phyloP scores from a whole-genome alignment of 2,329 filamentous ascomycete species.

The Aureobasidium sp. region DNA sequence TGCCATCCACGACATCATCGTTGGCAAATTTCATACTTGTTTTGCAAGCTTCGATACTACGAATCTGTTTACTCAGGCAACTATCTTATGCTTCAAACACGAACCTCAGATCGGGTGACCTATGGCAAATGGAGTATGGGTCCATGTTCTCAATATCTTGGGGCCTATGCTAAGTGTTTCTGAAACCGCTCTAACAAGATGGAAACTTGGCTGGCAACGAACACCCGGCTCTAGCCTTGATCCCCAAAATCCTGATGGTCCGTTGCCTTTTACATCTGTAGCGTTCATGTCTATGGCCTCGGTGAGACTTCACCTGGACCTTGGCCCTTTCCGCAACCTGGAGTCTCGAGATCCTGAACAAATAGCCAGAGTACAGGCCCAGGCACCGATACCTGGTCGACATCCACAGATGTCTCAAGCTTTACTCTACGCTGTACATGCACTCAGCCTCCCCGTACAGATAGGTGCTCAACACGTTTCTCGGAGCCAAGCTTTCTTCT shows the following conservation, averaged over 20 bases:
- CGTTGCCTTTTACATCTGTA: conserved; percentile 38
- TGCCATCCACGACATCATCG: too few species aligned
- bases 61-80: too few species aligned
- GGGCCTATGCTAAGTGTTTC: too few species aligned
- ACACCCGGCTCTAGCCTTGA: conserved; percentile 31
- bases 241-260: conserved; percentile 31
- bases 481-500: conserved; percentile 49
- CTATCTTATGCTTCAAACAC: too few species aligned
- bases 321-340: conserved; percentile 38
- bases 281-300: conserved; percentile 42
- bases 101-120: too few species aligned
- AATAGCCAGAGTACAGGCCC: conserved; percentile 36
- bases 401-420: conserved; percentile 45
- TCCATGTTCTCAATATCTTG: too few species aligned
- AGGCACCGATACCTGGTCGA: conserved; percentile 27
- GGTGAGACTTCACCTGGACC: conserved; percentile 40
- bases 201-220: conserved; percentile 31
- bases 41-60: too few species aligned
- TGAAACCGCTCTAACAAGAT: conserved; percentile 13
- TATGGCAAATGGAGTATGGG: too few species aligned
- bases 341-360: conserved; percentile 38
- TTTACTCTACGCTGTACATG: conserved; percentile 48
- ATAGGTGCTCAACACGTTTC: conserved; percentile 50
- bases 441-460: conserved; percentile 50
- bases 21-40: too few species aligned